A percentile compares a stretch with the other conserved stretches of the same genome.
Conservation (phyloP, 305 asterid genomes). For the Coffea humblotiana region DNA sequence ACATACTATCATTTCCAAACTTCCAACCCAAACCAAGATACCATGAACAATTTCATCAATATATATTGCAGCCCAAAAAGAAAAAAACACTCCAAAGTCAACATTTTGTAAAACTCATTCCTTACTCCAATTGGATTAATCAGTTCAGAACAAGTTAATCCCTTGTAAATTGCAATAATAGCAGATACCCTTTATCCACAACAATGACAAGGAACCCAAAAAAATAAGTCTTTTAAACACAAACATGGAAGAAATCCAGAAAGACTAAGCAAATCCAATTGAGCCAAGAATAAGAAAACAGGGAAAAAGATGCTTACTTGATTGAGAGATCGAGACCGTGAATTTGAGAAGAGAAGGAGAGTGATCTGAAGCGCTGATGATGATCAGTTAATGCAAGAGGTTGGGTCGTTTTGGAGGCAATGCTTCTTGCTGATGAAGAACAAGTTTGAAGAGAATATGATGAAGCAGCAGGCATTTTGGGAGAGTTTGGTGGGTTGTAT, state of each 20-base stretch:
- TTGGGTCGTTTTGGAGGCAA: slow-evolving; percentile 16
- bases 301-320: slow-evolving; percentile 37
- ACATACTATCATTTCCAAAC: not conserved
- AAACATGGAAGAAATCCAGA: not conserved
- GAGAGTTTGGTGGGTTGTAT: slow-evolving; percentile 5
- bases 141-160: not conserved
- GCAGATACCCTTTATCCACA: not conserved
- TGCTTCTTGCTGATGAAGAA: slow-evolving; percentile 12
- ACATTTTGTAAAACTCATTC: not conserved
- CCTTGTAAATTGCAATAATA: not conserved
- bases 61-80: not conserved
- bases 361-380: slow-evolving; percentile 32
- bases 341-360: slow-evolving; percentile 58
- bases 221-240: not conserved
- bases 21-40: not conserved
- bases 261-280: not conserved
- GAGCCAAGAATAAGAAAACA: not conserved
- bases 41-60: not conserved
- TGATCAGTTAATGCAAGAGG: slow-evolving; percentile 8
- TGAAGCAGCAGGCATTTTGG: slow-evolving; percentile 44
- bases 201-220: not conserved
- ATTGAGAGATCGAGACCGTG: slow-evolving; percentile 27
- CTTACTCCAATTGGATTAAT: not conserved
- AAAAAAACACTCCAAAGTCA: not conserved
- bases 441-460: slow-evolving; percentile 26